Percentiles rank a stretch among this genome's conserved stretches.
phyloP scores from a whole-genome alignment of 139 green algal species.

The Mychonastes homosphaera region DNA sequence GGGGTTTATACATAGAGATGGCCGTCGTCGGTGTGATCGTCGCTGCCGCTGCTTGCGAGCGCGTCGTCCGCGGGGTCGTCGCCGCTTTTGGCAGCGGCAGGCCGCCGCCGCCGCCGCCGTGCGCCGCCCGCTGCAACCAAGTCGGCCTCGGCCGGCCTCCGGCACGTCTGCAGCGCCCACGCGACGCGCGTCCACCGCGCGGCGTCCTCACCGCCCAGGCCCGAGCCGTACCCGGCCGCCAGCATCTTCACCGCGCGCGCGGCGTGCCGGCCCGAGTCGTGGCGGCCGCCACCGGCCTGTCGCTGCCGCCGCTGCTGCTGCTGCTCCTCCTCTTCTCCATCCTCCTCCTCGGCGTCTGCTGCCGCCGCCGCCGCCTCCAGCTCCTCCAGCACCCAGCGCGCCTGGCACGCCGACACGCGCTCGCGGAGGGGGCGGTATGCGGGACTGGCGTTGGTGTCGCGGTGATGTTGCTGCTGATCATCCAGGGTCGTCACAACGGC shows the following conservation, averaged over 20 bases:
- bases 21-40: no score
- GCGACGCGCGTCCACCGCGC: slow-evolving; percentile 22
- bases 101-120: no score
- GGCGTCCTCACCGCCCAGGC: slow-evolving; percentile 11
- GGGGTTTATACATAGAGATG: no score
- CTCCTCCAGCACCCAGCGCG: slow-evolving; percentile 23
- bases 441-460: background rate
- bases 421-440: background rate
- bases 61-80: no score
- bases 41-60: no score
- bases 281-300: background rate
- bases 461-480: background rate
- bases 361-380: slow-evolving; percentile 5
- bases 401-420: slow-evolving; percentile 6
- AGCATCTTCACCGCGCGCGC: slow-evolving; percentile 27
- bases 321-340: background rate
- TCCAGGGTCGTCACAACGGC: background rate
- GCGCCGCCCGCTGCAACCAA: no score
- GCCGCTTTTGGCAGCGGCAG: no score
- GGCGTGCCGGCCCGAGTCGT: background rate
- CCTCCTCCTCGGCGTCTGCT: background rate
- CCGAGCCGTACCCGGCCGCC: slow-evolving; percentile 20
- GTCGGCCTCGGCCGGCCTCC: no score
- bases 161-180: no score
- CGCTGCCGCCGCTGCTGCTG: background rate